Base-by-base conservation (phyloP, 2,329 filamentous ascomycete genomes). In the Lachnellula cervina region DNA sequence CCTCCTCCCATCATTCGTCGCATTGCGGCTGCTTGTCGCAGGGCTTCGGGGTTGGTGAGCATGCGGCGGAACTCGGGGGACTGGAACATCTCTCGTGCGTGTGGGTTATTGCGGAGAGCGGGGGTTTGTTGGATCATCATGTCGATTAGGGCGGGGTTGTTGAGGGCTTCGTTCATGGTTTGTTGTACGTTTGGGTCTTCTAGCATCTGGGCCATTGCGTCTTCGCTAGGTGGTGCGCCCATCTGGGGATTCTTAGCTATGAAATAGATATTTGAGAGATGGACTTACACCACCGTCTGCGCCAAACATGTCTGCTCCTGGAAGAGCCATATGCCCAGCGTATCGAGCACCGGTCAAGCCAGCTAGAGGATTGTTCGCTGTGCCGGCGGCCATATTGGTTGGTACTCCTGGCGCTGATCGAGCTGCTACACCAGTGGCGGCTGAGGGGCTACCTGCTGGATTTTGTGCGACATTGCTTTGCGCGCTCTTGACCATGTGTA, bases 401-500 rank as follows among this genome's bases (percentile, higher is more conserved):
- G 87, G 87, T 5, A 89, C 79, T 64, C 86, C 83, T 44, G 83
- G 78, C 1, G 82, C 77, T 4, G 80, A 75, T 32, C 76, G 71
- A 3, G 73, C 62, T 28, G 75, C 71, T 1, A 77, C 69, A 8
- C 77, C 66, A 28, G 74, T 67, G 23, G 75, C 69, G 5, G 76
- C 68, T 6, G 76, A 67, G 0, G 74, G 63, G 19, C 73, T 70
- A 4, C 76, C 69, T 49, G 75, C 73, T 46, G 78, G 80, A 55
- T 80, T 78, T 59, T 79, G 80, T n/a, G 60, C 54, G 16, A 60
- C 61, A 59, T 70, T 70, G 80, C 92, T 97, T 58, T 89, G 89
- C 45, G 94, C 93, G 70, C 91, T 95, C 79, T 96, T 97, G 67
- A 99, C 94, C 67, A 99, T 82, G 72, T 99, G 94, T 65, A 99